Conservation (phyloP, 2,329 filamentous ascomycete species). For the Alternaria tenuissima region DNA sequence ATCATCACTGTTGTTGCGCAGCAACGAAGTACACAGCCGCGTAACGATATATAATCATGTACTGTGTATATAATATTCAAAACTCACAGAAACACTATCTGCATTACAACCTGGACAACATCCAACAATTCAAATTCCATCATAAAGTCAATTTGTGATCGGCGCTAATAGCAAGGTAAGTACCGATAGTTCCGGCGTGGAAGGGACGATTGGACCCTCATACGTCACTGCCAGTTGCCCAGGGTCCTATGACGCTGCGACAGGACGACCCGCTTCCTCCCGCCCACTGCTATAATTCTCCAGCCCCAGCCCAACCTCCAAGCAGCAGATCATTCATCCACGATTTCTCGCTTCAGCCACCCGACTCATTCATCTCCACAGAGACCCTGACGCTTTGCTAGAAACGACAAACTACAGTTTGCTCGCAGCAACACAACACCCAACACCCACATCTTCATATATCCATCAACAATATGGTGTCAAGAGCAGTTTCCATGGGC, state of each 20-base stretch:
- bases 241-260: conserved; percentile 30
- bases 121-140: not conserved
- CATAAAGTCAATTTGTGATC: conserved; percentile 12
- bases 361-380: conserved; percentile 1
- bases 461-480: conserved; percentile 49
- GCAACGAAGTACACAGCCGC: conserved; percentile 24
- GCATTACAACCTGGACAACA: not conserved
- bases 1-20: conserved; percentile 23
- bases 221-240: conserved; percentile 24
- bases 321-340: conserved; percentile 10
- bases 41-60: conserved; percentile 18
- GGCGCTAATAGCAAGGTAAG: conserved; percentile 12
- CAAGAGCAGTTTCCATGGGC: conserved; percentile 50
- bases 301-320: conserved; percentile 8
- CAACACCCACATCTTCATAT: conserved; percentile 6
- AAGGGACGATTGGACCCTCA: conserved; percentile 17
- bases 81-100: not conserved
- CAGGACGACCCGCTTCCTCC: conserved; percentile 24
- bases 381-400: conserved; percentile 24
- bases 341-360: conserved; percentile 10
- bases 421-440: conserved; percentile 6
- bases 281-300: conserved; percentile 29
- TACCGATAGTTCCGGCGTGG: conserved; percentile 20
- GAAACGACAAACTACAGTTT: conserved; percentile 3
- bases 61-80: not conserved